These are phyloP conservation scores for Microdochium nivale DNA, from an alignment of 2,329 filamentous ascomycete genomes.

Conservation along the genomic window DNA sequence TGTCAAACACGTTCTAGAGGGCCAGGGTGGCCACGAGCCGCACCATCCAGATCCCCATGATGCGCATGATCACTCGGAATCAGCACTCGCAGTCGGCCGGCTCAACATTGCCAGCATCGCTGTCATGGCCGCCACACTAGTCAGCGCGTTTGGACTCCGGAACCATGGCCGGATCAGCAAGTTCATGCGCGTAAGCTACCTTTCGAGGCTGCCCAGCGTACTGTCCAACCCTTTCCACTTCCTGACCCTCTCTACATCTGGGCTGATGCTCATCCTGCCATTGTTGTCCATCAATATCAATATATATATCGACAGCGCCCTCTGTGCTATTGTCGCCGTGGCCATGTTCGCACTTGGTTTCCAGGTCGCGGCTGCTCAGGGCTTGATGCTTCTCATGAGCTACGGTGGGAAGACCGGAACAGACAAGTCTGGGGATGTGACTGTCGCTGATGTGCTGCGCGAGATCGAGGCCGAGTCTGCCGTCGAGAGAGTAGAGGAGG, in stretches of 20 bases:
- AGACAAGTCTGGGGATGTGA: conserved; percentile 27
- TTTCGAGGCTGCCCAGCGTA: conserved; percentile 75
- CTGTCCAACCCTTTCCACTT: conserved; percentile 93
- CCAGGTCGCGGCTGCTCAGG: conserved; percentile 76
- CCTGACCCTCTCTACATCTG: conserved; percentile 80
- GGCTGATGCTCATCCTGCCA: conserved; percentile 71
- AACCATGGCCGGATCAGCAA: conserved; percentile 91
- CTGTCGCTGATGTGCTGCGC: conserved; percentile 66
- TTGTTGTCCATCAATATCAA: conserved; percentile 75
- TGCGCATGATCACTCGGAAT: conserved; percentile 4
- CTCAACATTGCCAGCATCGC: conserved; percentile 75
- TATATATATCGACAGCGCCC: conserved; percentile 71
- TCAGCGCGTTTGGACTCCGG: conserved; percentile 78
- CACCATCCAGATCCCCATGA: conserved; percentile 63
- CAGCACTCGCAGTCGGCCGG: conserved; percentile 59
- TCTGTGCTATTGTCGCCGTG: conserved; percentile 74
- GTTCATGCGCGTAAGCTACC: conserved; percentile 78
- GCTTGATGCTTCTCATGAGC: conserved; percentile 93
- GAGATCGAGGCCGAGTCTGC: conserved; percentile 77
- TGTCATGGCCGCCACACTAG: conserved; percentile 72
- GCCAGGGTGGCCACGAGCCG: conserved; percentile 57
- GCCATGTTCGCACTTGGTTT: conserved; percentile 84
- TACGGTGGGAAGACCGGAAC: conserved; percentile 42
- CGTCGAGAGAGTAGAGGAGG: conserved; percentile 74
- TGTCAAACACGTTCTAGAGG: conserved; percentile 83